phyloP scores from a whole-genome alignment of 208 protist genomes.

The Crithidia acanthocephali region DNA sequence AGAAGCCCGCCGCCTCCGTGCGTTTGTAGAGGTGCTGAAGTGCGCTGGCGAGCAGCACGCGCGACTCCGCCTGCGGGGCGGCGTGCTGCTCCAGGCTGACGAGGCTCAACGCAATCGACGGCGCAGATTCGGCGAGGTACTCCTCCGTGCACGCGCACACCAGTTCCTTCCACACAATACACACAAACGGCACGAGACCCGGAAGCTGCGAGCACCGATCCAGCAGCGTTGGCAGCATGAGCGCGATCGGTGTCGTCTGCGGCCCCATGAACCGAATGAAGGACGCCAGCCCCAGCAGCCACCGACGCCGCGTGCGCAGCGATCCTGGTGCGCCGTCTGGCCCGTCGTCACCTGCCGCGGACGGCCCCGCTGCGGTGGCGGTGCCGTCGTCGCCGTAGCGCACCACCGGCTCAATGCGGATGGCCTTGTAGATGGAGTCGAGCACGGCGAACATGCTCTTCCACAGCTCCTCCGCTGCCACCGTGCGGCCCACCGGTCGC shows the following conservation, averaged over 20 bases:
- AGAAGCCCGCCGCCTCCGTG: slow-evolving; percentile 49
- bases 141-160: slow-evolving; percentile 59
- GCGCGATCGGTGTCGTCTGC: slow-evolving; percentile 73
- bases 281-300: slow-evolving; percentile 69
- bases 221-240: slow-evolving; percentile 83
- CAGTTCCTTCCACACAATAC: slow-evolving; percentile 72
- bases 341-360: neutral
- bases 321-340: slow-evolving; percentile 23
- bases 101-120: slow-evolving; percentile 74
- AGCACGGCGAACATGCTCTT: slow-evolving; percentile 45
- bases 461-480: slow-evolving; percentile 37
- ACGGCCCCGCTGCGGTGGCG: neutral
- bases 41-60: slow-evolving; percentile 37
- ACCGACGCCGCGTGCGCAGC: slow-evolving; percentile 47
- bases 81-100: slow-evolving; percentile 62
- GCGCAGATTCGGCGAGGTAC: slow-evolving; percentile 70
- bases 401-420: slow-evolving; percentile 34
- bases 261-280: slow-evolving; percentile 71
- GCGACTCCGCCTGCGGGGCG: slow-evolving; percentile 25
- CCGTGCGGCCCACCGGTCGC: slow-evolving; percentile 22
- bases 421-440: slow-evolving; percentile 42
- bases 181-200: slow-evolving; percentile 44
- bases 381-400: slow-evolving; percentile 18
- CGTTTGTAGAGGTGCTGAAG: slow-evolving; percentile 46
- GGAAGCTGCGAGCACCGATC: slow-evolving; percentile 42